Evolutionary conservation across 2,329 filamentous ascomycete genomes (phyloP).

Genomic region (Hypoxylon sp.): DNA sequence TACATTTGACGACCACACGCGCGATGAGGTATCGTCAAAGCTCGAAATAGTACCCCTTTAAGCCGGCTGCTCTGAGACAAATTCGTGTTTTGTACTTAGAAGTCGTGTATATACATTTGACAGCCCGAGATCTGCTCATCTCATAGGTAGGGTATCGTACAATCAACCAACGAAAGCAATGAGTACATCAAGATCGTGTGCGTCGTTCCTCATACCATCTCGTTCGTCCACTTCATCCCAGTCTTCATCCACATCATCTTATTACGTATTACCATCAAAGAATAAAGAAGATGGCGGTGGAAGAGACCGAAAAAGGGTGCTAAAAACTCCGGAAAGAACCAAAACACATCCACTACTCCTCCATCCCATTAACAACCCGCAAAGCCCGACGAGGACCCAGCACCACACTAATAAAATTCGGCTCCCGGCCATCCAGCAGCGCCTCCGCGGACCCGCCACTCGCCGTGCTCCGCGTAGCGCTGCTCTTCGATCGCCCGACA

Average conservation of each 20-base stretch:
- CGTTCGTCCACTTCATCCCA: not conserved
- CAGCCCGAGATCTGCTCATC: not conserved
- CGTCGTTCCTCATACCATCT: constrained; percentile 9
- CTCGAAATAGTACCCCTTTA: too few species aligned
- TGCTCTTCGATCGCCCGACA: constrained; percentile 43
- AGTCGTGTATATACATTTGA: not conserved
- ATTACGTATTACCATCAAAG: constrained; percentile 1
- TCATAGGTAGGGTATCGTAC: constrained; percentile 24
- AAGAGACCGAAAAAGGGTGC: not conserved
- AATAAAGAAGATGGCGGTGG: not conserved
- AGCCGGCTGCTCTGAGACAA: too few species aligned
- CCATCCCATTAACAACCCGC: constrained; percentile 69
- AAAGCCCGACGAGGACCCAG: constrained; percentile 73
- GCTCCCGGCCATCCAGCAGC: constrained; percentile 62
- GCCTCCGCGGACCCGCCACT: constrained; percentile 49
- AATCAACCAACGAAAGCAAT: constrained; percentile 9
- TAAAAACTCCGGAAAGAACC: too few species aligned
- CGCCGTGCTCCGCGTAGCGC: constrained; percentile 48
- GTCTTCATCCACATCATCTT: not conserved
- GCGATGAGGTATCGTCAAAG: too few species aligned
- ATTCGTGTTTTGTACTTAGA: not conserved
- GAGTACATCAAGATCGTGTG: not conserved
- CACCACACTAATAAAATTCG: constrained; percentile 75
- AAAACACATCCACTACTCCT: constrained; percentile 47
- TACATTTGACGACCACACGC: too few species aligned